These are phyloP conservation scores for Colletotrichum ledebouriae DNA, from an alignment of 2,329 filamentous ascomycete species.

Conservation along the genomic window DNA sequence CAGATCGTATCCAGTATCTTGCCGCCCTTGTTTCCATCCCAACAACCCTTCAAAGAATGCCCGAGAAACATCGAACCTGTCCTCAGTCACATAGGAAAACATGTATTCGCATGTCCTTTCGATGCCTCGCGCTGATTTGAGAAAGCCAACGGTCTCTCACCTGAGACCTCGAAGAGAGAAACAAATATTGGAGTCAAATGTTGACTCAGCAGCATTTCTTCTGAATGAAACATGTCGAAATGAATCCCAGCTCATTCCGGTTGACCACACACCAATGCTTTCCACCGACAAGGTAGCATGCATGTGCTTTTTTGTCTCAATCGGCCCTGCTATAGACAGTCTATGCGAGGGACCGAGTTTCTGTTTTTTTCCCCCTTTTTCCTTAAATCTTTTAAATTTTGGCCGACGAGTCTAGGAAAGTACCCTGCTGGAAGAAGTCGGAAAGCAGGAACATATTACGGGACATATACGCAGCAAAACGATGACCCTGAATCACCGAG, in stretches of 20 bases:
- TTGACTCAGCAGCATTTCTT: constrained; percentile 22
- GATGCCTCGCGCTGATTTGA: neutral
- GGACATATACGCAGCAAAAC: constrained; percentile 3
- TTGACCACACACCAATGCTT: neutral
- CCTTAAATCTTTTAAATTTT: too few species aligned
- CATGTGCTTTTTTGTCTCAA: constrained; percentile 13
- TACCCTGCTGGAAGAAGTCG: neutral
- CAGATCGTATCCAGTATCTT: neutral
- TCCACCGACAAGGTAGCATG: constrained; percentile 3
- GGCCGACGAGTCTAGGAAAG: too few species aligned
- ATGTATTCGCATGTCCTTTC: too few species aligned
- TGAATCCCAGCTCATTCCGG: neutral
- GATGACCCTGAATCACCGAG: neutral
- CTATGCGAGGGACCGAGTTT: too few species aligned
- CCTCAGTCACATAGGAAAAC: neutral
- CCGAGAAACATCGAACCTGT: neutral
- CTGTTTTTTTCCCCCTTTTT: too few species aligned
- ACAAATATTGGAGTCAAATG: constrained; percentile 17
- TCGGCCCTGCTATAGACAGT: too few species aligned
- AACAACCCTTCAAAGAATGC: too few species aligned
- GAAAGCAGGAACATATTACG: neutral
- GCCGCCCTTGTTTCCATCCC: too few species aligned
- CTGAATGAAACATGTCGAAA: constrained; percentile 16
- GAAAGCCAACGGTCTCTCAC: too few species aligned
- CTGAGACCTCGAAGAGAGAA: neutral